These are phyloP conservation scores for Penicillium frequentans DNA, from an alignment of 2,329 filamentous ascomycete species.

Conservation along the genomic window DNA sequence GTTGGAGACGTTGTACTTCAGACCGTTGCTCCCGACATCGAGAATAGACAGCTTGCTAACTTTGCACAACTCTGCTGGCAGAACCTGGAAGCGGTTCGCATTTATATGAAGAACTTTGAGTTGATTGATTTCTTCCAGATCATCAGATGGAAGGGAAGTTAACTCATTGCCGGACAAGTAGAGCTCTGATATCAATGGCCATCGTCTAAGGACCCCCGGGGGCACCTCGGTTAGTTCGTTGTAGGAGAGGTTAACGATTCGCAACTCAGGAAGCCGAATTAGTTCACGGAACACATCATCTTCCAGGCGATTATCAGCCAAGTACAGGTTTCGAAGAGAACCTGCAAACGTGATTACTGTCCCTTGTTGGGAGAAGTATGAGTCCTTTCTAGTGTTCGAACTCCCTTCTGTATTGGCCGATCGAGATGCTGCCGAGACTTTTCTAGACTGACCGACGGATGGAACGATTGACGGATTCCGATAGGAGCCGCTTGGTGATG, in stretches of 20 bases:
- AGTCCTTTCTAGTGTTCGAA: conserved; percentile 75
- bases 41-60: conserved; percentile 88
- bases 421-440: conserved; percentile 79
- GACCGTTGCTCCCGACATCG: conserved; percentile 89
- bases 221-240: conserved; percentile 94
- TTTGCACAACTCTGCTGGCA: conserved; percentile 92
- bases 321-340: conserved; percentile 77
- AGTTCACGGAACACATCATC: conserved; percentile 96
- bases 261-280: conserved; percentile 75
- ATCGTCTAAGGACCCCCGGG: conserved; percentile 79
- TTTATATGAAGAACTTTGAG: conserved; percentile 93
- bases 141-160: conserved; percentile 86
- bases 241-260: conserved; percentile 89
- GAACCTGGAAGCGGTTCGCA: conserved; percentile 94
- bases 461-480: conserved; percentile 86
- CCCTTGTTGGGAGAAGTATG: conserved; percentile 75
- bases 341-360: conserved; percentile 82
- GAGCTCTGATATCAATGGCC: conserved; percentile 86
- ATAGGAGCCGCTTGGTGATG: conserved; percentile 62
- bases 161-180: conserved; percentile 95
- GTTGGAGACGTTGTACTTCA: conserved; percentile 99
- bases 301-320: conserved; percentile 91
- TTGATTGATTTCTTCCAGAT: conserved; percentile 84
- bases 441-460: conserved; percentile 70
- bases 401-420: conserved; percentile 57